Conservation (phyloP, 345 rosid species). For the Sonneratia alba region DNA sequence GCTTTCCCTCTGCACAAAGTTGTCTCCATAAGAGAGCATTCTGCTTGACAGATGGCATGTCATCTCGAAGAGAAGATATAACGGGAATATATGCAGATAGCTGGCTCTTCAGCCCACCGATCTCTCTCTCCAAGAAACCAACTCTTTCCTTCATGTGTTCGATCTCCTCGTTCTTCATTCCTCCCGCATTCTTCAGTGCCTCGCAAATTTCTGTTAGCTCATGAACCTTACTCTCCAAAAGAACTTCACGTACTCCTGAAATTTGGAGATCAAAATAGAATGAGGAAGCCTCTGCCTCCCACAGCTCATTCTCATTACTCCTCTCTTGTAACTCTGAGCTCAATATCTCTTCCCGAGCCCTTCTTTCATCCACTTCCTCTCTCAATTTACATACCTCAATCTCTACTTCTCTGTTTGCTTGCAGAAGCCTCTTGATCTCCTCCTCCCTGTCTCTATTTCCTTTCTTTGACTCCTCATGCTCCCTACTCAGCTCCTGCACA, state of each 20-base stretch:
- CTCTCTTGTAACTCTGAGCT: conserved; percentile 71
- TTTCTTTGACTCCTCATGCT: conserved; percentile 40
- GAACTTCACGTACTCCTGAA: conserved; percentile 56
- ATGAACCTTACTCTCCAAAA: conserved; percentile 52
- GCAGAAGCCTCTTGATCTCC: conserved; percentile 41
- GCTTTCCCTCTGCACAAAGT: conserved; percentile 3
- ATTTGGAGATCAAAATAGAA: conserved; percentile 82
- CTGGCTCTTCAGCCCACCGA: conserved; percentile 44
- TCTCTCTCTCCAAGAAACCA: conserved; percentile 45
- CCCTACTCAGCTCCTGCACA: conserved; percentile 56
- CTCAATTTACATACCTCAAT: conserved; percentile 28
- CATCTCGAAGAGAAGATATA: conserved; percentile 43
- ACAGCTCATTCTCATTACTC: conserved; percentile 66
- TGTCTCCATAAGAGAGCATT: conserved; percentile 22
- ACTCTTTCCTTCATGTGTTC: conserved; percentile 58
- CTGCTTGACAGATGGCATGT: conserved; percentile 46
- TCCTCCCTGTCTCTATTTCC: conserved; percentile 26
- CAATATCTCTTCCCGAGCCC: conserved; percentile 52
- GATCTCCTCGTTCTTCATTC: conserved; percentile 30
- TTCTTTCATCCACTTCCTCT: conserved; percentile 40
- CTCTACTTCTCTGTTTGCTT: conserved; percentile 44
- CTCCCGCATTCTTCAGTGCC: conserved; percentile 40
- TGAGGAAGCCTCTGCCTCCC: conserved; percentile 87
- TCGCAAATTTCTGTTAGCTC: conserved; percentile 44
- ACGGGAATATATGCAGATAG: conserved; percentile 50